Percentiles rank a stretch among this genome's conserved stretches.
These are phyloP conservation scores for Eucalyptus microcorys DNA, from an alignment of 345 rosid species.

Conservation along the genomic window DNA sequence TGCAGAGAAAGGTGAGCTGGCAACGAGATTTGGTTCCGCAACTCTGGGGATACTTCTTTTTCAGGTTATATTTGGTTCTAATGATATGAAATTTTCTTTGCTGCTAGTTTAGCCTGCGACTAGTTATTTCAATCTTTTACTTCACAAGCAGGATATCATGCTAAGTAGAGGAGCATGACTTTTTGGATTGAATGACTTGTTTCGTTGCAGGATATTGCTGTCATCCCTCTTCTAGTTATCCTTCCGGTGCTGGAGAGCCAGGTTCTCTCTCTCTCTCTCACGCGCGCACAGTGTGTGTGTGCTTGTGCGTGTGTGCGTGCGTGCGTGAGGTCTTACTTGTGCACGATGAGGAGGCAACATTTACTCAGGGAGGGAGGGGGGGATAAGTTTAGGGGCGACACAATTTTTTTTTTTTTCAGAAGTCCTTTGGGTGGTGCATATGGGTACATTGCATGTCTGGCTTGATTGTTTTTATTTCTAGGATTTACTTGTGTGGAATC, in stretches of 20 bases:
- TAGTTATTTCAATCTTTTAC: background rate
- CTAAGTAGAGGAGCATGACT: background rate
- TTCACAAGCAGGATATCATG: background rate
- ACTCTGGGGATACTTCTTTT: conserved; percentile 94
- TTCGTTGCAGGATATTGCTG: conserved; percentile 79
- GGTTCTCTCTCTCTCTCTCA: conserved; percentile 19
- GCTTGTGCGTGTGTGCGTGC: too few species aligned
- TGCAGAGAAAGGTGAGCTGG: conserved; percentile 98
- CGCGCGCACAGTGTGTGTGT: rapidly evolving
- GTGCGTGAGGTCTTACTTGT: background rate
- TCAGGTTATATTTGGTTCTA: conserved; percentile 46
- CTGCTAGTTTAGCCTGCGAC: background rate
- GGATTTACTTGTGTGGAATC: background rate
- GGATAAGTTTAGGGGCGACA: background rate
- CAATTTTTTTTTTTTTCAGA: background rate
- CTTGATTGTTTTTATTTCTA: background rate
- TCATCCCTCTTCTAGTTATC: conserved; percentile 86
- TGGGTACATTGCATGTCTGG: background rate
- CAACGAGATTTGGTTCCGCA: conserved; percentile 96
- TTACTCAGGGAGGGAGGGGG: background rate
- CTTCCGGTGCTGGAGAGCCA: conserved; percentile 92
- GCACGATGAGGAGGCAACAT: background rate
- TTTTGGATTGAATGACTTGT: background rate
- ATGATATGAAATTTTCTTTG: background rate
- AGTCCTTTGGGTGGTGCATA: background rate